Conservation (phyloP, 1,284 basidiomycete genomes). For the Boletus subluridellus region DNA sequence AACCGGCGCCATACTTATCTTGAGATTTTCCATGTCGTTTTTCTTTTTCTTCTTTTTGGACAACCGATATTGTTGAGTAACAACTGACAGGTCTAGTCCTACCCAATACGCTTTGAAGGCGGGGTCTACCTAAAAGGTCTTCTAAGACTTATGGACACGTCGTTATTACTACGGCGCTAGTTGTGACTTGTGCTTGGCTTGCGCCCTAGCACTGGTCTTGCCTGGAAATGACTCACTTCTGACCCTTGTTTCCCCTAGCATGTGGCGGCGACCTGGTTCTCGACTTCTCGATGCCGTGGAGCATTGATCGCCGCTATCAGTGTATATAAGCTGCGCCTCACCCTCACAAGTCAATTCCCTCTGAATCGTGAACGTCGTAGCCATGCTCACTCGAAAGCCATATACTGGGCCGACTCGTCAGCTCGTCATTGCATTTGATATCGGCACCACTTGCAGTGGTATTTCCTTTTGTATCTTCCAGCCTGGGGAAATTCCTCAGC, state of each 20-base stretch:
- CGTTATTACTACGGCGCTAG: too few relatives aligned
- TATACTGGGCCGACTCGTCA: slow-evolving; percentile 29
- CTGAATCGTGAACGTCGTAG: neutral
- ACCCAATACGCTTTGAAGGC: too few relatives aligned
- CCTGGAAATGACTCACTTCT: slow-evolving; percentile 7
- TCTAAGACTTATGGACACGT: too few relatives aligned
- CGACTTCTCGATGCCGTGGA: neutral
- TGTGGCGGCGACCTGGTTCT: neutral
- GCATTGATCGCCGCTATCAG: neutral
- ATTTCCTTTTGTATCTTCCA: slow-evolving; percentile 34
- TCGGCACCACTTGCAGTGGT: too few relatives aligned
- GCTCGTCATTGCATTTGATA: slow-evolving; percentile 42
- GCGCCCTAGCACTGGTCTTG: neutral
- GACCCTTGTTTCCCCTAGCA: slow-evolving; percentile 4
- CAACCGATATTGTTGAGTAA: too few relatives aligned
- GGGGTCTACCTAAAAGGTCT: too few relatives aligned
- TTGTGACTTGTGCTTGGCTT: neutral
- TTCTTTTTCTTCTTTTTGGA: neutral
- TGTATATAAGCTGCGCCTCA: slow-evolving; percentile 10
- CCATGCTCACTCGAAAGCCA: slow-evolving; percentile 16
- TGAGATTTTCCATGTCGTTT: neutral
- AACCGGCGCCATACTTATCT: too few relatives aligned
- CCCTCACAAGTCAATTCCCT: neutral
- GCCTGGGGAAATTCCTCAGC: slow-evolving; percentile 43
- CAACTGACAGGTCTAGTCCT: too few relatives aligned